Conservation (phyloP, 202 grass and related monocot genomes). For the Saccharum hybrid region DNA sequence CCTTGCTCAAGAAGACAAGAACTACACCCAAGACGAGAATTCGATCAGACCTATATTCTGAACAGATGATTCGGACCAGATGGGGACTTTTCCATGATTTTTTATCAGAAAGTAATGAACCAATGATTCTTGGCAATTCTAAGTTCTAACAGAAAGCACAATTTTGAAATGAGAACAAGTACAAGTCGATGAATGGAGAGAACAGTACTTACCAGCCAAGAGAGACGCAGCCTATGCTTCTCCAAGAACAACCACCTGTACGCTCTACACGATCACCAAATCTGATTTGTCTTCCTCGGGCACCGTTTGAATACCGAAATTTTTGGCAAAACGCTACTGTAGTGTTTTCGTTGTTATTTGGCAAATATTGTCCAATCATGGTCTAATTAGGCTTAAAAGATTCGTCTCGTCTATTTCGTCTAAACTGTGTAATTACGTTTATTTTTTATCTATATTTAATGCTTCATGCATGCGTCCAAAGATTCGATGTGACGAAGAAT, state of each 20-base stretch:
- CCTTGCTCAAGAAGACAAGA: slow-evolving; percentile 42
- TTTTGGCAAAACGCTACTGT: too few relatives aligned
- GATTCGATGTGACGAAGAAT: too few relatives aligned
- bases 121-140: background rate
- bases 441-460: too few relatives aligned
- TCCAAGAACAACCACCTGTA: slow-evolving; percentile 22
- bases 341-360: too few relatives aligned
- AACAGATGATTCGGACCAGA: background rate
- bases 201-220: slow-evolving; percentile 43
- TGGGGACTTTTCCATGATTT: background rate
- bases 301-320: too few relatives aligned
- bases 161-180: background rate
- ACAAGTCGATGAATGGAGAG: background rate
- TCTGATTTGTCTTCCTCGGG: background rate
- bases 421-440: too few relatives aligned
- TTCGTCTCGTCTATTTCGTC: too few relatives aligned
- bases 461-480: too few relatives aligned
- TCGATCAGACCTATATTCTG: background rate
- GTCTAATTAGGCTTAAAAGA: too few relatives aligned
- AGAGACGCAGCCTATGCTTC: background rate
- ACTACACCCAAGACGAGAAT: slow-evolving; percentile 19
- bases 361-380: too few relatives aligned
- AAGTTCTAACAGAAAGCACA: background rate
- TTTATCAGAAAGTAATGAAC: background rate
- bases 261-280: slow-evolving; percentile 9